Conservation (phyloP, 148 eudicot genomes). For the Nyssa sinensis region DNA sequence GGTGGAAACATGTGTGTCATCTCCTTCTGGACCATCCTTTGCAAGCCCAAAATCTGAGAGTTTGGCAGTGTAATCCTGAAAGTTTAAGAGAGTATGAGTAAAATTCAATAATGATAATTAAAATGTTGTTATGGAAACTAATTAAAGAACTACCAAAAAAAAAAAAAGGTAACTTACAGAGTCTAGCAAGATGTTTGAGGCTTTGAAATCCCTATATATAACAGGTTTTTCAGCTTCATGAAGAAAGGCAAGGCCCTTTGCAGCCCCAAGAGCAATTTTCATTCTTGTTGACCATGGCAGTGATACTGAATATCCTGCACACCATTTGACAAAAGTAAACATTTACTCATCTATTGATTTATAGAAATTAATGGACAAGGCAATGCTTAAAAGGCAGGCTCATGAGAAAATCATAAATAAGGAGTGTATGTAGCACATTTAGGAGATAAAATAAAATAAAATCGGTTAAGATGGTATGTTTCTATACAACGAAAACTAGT, state of each 20-base stretch:
- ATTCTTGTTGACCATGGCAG: conserved; percentile 89
- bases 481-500: too few species aligned
- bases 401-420: too few species aligned
- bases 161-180: conserved; percentile 54
- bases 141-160: too few species aligned
- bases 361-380: too few species aligned
- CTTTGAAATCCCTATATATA: conserved; percentile 85
- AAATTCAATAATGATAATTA: neutral
- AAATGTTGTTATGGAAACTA: neutral
- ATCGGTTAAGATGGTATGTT: too few species aligned
- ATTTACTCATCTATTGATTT: too few species aligned
- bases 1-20: conserved; percentile 75
- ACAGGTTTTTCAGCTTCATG: conserved; percentile 80
- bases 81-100: neutral
- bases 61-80: conserved; percentile 71
- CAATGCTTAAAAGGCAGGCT: too few species aligned
- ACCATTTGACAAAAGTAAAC: neutral
- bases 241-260: conserved; percentile 91
- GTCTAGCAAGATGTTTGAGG: conserved; percentile 87
- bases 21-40: conserved; percentile 84
- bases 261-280: conserved; percentile 91
- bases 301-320: conserved; percentile 71
- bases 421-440: too few species aligned
- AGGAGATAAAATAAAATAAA: too few species aligned
- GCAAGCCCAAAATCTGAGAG: conserved; percentile 85